These are phyloP conservation scores for Aphanoascus verrucosus DNA, from an alignment of 2,329 filamentous ascomycete genomes.

Conservation along the genomic window DNA sequence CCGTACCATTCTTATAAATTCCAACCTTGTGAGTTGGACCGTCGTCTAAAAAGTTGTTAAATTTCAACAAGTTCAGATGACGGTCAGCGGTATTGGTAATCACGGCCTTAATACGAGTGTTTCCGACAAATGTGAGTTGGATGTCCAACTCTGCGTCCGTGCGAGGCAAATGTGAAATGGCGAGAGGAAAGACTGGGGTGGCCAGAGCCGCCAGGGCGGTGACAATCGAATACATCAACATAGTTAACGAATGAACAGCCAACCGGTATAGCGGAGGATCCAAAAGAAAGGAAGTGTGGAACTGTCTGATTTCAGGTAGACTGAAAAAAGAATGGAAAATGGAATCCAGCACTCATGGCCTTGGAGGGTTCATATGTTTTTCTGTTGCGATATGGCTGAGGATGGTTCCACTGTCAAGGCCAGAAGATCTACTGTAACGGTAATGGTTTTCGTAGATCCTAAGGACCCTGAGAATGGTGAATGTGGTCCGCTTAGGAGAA, in stretches of 20 bases:
- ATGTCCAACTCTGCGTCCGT: constrained; percentile 24
- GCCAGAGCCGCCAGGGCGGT: constrained; percentile 6
- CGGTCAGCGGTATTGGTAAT: constrained; percentile 28
- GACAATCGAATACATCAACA: constrained; percentile 3
- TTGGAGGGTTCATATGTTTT: background rate
- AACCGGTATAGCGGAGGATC: background rate
- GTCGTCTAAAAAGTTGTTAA: constrained; percentile 29
- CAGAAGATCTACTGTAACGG: no score
- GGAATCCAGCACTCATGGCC: background rate
- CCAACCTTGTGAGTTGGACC: constrained; percentile 29
- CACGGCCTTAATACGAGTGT: constrained; percentile 28
- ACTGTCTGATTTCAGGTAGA: background rate
- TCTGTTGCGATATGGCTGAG: background rate
- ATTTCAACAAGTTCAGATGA: constrained; percentile 27
- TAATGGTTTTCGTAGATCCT: no score
- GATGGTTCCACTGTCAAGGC: background rate
- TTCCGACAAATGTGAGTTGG: constrained; percentile 23
- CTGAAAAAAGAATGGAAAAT: background rate
- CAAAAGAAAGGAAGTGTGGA: background rate
- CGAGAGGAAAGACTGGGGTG: background rate
- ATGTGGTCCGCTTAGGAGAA: no score
- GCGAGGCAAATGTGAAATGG: constrained; percentile 14
- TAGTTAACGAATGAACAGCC: constrained; percentile 2
- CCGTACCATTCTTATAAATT: constrained; percentile 25
- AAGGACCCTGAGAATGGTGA: no score